Evolutionary conservation across 108 stramenopile species (phyloP).

Genomic region (Aurantiochytrium sp.): DNA sequence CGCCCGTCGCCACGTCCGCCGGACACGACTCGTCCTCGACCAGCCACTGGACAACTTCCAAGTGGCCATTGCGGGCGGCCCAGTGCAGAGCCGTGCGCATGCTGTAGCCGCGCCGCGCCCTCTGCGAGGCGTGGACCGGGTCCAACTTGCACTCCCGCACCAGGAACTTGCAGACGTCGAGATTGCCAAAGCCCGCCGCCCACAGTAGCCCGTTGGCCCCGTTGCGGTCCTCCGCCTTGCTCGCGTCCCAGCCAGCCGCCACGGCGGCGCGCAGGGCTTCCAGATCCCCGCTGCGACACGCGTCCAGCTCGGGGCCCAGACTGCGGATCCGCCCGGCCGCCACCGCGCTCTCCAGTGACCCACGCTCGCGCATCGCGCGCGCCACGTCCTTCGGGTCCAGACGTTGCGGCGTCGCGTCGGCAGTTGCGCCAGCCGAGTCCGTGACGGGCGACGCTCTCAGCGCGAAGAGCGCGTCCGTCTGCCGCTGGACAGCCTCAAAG

Average conservation of each 20-base stretch:
- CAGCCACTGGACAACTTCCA: background rate
- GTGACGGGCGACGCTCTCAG: background rate
- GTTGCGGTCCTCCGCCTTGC: background rate
- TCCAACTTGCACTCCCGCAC: background rate
- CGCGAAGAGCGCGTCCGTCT: background rate
- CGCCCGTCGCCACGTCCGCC: background rate
- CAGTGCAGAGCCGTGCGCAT: background rate
- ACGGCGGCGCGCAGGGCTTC: background rate
- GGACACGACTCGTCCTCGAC: background rate
- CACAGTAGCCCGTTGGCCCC: background rate
- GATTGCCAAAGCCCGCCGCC: constrained; percentile 29
- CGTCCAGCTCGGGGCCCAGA: background rate
- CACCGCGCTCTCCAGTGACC: background rate
- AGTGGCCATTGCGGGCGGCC: background rate
- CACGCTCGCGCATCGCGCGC: background rate
- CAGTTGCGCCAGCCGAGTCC: background rate
- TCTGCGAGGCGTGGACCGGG: background rate
- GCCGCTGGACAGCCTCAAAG: background rate
- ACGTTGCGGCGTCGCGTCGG: background rate
- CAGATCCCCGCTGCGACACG: constrained; percentile 10
- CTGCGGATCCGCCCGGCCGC: background rate
- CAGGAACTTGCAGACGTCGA: background rate
- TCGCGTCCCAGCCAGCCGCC: background rate
- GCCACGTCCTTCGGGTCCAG: background rate
- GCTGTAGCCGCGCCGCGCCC: background rate